These are phyloP conservation scores for Salvia sclarea DNA, from an alignment of 305 asterid genomes.

Conservation along the genomic window DNA sequence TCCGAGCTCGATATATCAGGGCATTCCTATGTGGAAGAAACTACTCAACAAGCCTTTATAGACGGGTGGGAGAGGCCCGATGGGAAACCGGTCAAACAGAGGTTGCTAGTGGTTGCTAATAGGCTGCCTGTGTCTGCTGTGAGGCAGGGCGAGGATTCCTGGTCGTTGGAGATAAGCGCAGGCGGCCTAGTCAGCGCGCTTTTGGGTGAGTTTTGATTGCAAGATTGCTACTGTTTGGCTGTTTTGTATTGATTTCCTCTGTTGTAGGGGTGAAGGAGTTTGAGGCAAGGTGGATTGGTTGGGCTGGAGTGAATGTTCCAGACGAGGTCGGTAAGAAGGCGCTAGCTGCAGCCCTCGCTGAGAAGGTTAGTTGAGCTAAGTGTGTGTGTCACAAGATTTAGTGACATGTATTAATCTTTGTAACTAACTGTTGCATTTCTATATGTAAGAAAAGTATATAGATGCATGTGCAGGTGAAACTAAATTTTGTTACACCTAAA, in stretches of 20 bases:
- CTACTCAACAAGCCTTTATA: slow-evolving; percentile 47
- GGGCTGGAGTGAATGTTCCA: slow-evolving; percentile 97
- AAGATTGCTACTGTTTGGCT: background rate
- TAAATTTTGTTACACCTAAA: too few relatives aligned
- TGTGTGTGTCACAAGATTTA: too few relatives aligned
- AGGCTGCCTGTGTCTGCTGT: slow-evolving; percentile 96
- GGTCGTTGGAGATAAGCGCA: slow-evolving; percentile 93
- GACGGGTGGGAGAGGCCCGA: slow-evolving; percentile 72
- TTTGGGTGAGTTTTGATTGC: slow-evolving; percentile 59
- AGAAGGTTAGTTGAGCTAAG: slow-evolving; percentile 51
- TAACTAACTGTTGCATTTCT: too few relatives aligned
- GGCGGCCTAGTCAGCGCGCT: slow-evolving; percentile 98
- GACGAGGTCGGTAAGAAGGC: slow-evolving; percentile 85
- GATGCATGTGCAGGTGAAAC: background rate
- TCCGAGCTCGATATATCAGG: slow-evolving; percentile 47
- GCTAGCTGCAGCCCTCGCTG: slow-evolving; percentile 77
- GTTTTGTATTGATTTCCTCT: slow-evolving; percentile 6
- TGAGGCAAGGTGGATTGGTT: slow-evolving; percentile 97
- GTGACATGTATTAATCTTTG: too few relatives aligned
- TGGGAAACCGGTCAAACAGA: slow-evolving; percentile 63
- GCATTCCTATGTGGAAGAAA: slow-evolving; percentile 58
- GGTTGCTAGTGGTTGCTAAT: slow-evolving; percentile 95
- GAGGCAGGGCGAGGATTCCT: slow-evolving; percentile 83
- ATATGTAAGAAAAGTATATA: too few relatives aligned
- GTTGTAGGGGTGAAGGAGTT: slow-evolving; percentile 78